Evolutionary conservation across 1,284 basidiomycete species (phyloP), one percentile per base, ranked within the genome.

Genomic region (Ceratorhiza oryzae-sativae): DNA sequence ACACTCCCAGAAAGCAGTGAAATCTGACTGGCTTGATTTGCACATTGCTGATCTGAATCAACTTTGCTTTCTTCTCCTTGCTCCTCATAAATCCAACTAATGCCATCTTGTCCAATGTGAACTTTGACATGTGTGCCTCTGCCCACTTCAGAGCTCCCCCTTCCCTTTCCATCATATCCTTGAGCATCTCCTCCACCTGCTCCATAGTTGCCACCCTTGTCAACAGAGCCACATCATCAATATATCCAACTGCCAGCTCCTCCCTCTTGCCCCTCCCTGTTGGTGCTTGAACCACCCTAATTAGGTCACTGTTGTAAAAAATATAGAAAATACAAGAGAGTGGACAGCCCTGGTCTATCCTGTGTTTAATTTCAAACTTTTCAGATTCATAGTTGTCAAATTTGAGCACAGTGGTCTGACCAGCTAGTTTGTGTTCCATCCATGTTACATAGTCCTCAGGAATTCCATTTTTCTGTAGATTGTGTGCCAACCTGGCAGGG

Each of bases 281-380:
- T 13, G 36, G n/a, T 1, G 39, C 18, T 27, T n/a, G 27, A 3
- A 32, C 42, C 1, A 51, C 30, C 30, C 32, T 4, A 1, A 63
- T 12, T n/a, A 49, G 30, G 4, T n/a, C 15, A 23, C 42, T 36
- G 30, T 63, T 63, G 32, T 63, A 63, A 20, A 63, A 20, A 18
- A 63, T n/a, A 32, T 63, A 63, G 23, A 49, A 63, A 2, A 63
- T 48, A 32, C 42, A 48, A 0, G 81, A 82, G 18, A 79, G 74
- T 3, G 80, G 79, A 74, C 79, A 79, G 15, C 80, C 80, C 45
- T 82, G 81, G 42, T 78, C 77, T 0, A 81, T 76, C 0, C 82
- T 79, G 55, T 76, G 79, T 30, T 18, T 58, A 0, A 80, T 75
- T 0, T 71, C 0, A 80, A 82, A 2, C 46, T 27, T 13, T 77